Conservation (phyloP, 2,329 filamentous ascomycete genomes). For the Orbilia brochopaga region DNA sequence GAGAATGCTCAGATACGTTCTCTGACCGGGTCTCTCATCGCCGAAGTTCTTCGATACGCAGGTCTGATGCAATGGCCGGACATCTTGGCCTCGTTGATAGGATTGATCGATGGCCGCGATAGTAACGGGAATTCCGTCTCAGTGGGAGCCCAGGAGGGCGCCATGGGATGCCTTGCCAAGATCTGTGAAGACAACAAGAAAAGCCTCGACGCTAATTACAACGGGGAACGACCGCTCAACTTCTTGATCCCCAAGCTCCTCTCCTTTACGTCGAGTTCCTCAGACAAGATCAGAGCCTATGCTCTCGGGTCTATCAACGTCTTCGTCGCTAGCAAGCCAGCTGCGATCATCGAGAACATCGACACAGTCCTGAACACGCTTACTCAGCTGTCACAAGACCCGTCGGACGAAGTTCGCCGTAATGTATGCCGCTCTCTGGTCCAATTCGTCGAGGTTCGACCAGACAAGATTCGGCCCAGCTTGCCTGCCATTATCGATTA, state of each 20-base stretch:
- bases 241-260: conserved; percentile 90
- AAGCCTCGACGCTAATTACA: conserved; percentile 82
- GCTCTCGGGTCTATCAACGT: conserved; percentile 87
- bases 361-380: conserved; percentile 82
- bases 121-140: conserved; percentile 64
- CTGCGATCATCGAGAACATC: conserved; percentile 79
- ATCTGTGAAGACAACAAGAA: conserved; percentile 96
- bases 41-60: conserved; percentile 82
- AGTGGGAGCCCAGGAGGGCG: conserved; percentile 82
- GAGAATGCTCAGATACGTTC: conserved; percentile 80
- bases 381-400: conserved; percentile 79
- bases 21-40: conserved; percentile 90
- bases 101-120: conserved; percentile 64
- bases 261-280: conserved; percentile 77
- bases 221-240: conserved; percentile 84
- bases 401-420: conserved; percentile 79
- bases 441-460: conserved; percentile 84
- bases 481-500: conserved; percentile 89
- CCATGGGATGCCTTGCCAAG: conserved; percentile 89
- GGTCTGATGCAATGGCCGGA: conserved; percentile 91
- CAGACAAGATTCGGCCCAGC: conserved; percentile 88
- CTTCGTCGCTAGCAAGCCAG: conserved; percentile 83
- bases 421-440: conserved; percentile 95
- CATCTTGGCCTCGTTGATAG: conserved; percentile 80
- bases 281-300: conserved; percentile 77